These are phyloP conservation scores for Eleusine coracana DNA, from an alignment of 176 grass and related monocot species.

Conservation along the genomic window DNA sequence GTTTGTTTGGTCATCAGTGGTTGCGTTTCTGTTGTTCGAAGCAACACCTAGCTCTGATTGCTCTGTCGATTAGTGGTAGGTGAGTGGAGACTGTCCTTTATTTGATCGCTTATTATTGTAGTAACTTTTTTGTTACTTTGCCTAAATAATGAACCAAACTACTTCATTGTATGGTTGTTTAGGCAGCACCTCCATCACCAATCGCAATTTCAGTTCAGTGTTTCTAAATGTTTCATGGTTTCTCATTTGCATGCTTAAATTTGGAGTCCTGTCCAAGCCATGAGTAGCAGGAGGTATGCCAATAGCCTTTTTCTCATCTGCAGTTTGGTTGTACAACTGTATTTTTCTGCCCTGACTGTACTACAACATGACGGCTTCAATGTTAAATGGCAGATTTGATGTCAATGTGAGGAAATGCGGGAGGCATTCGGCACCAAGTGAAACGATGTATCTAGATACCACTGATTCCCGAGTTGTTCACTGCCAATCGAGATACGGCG, in stretches of 20 bases:
- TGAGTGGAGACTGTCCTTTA: not conserved
- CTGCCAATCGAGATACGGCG: not conserved
- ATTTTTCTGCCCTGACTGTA: constrained; percentile 1
- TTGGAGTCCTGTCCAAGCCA: constrained; percentile 5
- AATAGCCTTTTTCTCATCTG: not conserved
- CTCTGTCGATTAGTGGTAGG: not conserved
- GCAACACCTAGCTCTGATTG: constrained; percentile 5
- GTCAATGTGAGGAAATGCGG: constrained; percentile 27
- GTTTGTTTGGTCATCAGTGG: not conserved
- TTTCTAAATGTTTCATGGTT: constrained; percentile 20
- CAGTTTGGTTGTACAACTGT: not conserved
- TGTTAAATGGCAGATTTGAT: constrained; percentile 28
- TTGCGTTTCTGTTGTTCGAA: constrained; percentile 16
- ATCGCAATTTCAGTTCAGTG: not conserved
- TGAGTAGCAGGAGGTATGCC: constrained; percentile 44
- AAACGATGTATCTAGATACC: constrained; percentile 23
- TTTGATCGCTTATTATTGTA: not conserved
- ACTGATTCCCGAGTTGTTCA: not conserved
- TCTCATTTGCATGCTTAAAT: constrained; percentile 17
- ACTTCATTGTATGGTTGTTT: not conserved
- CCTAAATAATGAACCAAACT: not conserved
- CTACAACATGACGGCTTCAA: not conserved
- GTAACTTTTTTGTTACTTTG: constrained; percentile 9
- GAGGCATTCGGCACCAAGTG: not conserved
- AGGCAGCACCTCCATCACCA: not conserved